These are phyloP conservation scores for Funneliformis geosporum DNA, from an alignment of 192 early-diverging fungal species.

Conservation along the genomic window DNA sequence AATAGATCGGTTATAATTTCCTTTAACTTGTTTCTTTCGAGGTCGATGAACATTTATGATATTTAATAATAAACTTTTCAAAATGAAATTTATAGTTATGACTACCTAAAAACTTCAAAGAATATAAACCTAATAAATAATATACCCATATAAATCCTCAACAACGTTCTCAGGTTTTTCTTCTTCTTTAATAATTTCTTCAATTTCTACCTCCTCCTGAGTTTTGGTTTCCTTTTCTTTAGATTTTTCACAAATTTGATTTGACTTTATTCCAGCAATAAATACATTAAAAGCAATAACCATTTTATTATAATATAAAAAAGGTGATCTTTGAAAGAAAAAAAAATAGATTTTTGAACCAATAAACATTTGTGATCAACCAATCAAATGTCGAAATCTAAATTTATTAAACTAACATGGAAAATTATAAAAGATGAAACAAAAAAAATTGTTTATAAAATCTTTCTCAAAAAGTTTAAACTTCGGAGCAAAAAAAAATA, in stretches of 20 bases:
- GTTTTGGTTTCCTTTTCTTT: background rate
- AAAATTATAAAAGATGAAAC: too few species aligned
- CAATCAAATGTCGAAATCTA: too few species aligned
- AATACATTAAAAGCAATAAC: background rate
- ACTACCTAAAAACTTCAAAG: background rate
- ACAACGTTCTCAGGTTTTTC: background rate
- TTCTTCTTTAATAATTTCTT: background rate
- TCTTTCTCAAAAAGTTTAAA: too few species aligned
- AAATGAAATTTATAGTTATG: background rate
- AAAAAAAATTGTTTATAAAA: too few species aligned
- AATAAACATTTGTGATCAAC: too few species aligned
- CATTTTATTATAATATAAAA: background rate
- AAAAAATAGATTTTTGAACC: too few species aligned
- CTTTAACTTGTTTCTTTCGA: background rate
- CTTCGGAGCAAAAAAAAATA: too few species aligned
- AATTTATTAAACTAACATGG: too few species aligned
- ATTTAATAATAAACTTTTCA: background rate
- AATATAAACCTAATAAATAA: background rate
- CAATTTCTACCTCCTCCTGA: background rate
- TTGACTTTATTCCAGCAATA: background rate
- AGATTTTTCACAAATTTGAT: background rate
- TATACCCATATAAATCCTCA: background rate
- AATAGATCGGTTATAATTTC: background rate
- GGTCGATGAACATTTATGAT: conserved; percentile 16
- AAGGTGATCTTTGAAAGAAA: background rate